Percentiles rank a stretch among this genome's conserved stretches.
phyloP scores from a whole-genome alignment of 139 green algal species.

The Chlorella vulgaris region DNA sequence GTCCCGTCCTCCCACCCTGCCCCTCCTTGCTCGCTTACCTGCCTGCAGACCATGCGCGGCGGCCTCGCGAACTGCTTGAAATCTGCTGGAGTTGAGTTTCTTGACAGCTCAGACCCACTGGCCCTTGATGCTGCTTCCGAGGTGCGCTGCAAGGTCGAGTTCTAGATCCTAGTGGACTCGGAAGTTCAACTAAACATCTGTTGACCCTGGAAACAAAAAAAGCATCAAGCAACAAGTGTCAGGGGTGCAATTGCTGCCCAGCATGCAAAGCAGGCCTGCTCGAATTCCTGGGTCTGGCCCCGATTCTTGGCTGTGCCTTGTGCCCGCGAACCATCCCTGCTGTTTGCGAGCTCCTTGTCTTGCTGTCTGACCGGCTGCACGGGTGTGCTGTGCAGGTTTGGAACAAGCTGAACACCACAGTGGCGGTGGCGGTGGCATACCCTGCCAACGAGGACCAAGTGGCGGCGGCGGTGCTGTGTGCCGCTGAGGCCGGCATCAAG shows the following conservation, averaged over 20 bases:
- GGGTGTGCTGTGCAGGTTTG: conserved; percentile 12
- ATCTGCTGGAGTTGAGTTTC: neutral
- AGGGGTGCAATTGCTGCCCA: no score
- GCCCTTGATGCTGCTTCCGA: conserved; percentile 2
- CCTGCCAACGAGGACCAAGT: neutral
- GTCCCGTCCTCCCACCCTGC: neutral
- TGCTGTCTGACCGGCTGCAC: no score
- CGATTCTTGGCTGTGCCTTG: neutral
- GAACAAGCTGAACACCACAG: conserved; percentile 27
- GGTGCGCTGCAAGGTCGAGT: neutral
- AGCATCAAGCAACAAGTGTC: no score
- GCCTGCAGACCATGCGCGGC: neutral
- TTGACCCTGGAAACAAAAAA: no score
- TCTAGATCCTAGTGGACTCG: no score
- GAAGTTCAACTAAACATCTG: no score
- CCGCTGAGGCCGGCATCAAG: neutral
- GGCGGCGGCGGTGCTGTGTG: conserved; percentile 10
- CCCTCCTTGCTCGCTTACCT: neutral
- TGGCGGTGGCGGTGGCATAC: neutral
- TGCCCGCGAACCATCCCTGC: no score
- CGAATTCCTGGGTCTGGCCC: no score
- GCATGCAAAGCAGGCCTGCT: no score
- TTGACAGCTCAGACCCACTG: neutral
- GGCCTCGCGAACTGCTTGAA: neutral
- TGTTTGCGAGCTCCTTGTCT: neutral